A percentile compares a stretch with the other conserved stretches of the same genome.
Evolutionary conservation across 257 asterid species (phyloP).

Genomic region (Salvia rosmarinus): DNA sequence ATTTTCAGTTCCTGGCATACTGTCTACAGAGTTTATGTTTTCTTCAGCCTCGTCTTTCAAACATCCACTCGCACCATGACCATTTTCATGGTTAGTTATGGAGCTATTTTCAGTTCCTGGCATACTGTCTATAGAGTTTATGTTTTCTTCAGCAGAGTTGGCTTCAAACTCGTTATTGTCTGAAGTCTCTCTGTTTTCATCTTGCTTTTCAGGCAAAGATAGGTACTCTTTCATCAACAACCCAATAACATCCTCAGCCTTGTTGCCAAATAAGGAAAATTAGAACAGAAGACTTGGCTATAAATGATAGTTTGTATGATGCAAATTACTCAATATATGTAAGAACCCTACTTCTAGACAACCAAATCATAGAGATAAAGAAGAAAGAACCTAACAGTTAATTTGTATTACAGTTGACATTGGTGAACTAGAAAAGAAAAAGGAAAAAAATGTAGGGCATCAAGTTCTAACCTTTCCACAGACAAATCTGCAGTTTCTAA

Average conservation of each 20-base stretch:
- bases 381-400: not conserved
- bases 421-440: conserved; percentile 15
- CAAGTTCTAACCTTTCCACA: conserved; percentile 75
- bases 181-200: conserved; percentile 37
- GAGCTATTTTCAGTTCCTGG: conserved; percentile 45
- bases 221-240: conserved; percentile 85
- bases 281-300: conserved; percentile 24
- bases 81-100: conserved; percentile 42
- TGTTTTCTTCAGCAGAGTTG: conserved; percentile 39
- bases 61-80: conserved; percentile 35
- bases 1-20: conserved; percentile 39
- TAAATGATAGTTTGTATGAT: too few species aligned
- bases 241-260: conserved; percentile 96
- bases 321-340: conserved; percentile 8
- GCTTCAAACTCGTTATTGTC: conserved; percentile 43
- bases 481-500: conserved; percentile 85
- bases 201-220: conserved; percentile 51
- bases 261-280: conserved; percentile 33
- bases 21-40: conserved; percentile 36
- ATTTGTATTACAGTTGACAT: not conserved
- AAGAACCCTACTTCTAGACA: not conserved
- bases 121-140: conserved; percentile 33
- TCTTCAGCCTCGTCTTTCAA: conserved; percentile 41
- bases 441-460: conserved; percentile 21
- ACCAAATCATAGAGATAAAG: not conserved